Evolutionary conservation across 441 rosid genomes (phyloP).

Genomic region (Pelargonium fulgidum): DNA sequence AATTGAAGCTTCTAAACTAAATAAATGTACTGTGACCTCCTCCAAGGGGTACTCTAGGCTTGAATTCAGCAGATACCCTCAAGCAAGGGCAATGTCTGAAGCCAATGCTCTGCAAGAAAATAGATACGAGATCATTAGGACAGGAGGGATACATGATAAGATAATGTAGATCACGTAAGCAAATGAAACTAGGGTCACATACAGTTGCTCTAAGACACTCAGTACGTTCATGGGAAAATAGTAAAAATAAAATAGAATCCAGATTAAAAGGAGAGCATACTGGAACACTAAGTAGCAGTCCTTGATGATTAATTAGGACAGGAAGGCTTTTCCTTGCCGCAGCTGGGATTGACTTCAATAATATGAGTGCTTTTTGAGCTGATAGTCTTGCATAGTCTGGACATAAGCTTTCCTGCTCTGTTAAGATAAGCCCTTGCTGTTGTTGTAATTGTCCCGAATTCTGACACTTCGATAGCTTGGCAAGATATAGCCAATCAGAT

Average conservation of each 20-base stretch:
- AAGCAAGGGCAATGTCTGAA: slow-evolving; percentile 60
- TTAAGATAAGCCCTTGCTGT: slow-evolving; percentile 13
- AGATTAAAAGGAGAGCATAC: slow-evolving; percentile 35
- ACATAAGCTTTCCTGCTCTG: slow-evolving; percentile 22
- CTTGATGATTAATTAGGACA: slow-evolving; percentile 47
- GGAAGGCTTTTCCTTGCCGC: slow-evolving; percentile 82
- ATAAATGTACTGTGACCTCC: slow-evolving; percentile 71
- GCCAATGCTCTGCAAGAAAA: slow-evolving; percentile 54
- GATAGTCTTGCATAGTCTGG: slow-evolving; percentile 36
- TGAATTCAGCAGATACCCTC: slow-evolving; percentile 45
- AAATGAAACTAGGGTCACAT: neutral
- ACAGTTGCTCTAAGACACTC: neutral
- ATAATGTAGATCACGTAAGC: neutral
- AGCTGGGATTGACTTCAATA: slow-evolving; percentile 56
- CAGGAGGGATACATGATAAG: neutral
- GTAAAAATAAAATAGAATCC: neutral
- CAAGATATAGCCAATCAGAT: slow-evolving; percentile 73
- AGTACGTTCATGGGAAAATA: neutral
- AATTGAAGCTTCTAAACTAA: slow-evolving; percentile 21
- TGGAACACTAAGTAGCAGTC: slow-evolving; percentile 61
- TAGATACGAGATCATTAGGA: slow-evolving; percentile 10
- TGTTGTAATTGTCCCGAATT: slow-evolving; percentile 27
- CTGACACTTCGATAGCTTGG: slow-evolving; percentile 41
- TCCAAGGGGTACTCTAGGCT: slow-evolving; percentile 83
- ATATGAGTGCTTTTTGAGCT: slow-evolving; percentile 41